Evolutionary conservation across 805 yeast genomes (phyloP).

Genomic region (Saccharomyces jurei): DNA sequence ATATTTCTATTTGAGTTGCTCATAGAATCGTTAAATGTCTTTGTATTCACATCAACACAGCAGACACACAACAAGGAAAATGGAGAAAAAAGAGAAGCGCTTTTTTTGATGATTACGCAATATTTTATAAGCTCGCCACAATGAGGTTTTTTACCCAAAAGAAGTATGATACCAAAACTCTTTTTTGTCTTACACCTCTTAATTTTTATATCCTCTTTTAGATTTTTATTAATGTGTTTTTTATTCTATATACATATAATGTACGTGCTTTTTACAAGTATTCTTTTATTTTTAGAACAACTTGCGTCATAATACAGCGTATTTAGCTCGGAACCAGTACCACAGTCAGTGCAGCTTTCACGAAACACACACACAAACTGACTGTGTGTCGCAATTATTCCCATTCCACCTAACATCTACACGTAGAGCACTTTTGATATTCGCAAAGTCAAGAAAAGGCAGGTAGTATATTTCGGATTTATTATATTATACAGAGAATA

Average conservation of each 20-base stretch:
- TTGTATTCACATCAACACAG: neutral
- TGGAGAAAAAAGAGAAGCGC: neutral
- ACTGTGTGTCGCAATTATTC: neutral
- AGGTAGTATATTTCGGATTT: constrained; percentile 4
- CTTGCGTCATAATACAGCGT: neutral
- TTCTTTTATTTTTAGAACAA: neutral
- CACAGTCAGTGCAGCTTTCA: neutral
- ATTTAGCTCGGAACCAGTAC: neutral
- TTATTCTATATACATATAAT: neutral
- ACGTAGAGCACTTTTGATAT: neutral
- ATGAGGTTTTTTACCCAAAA: neutral
- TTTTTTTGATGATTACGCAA: neutral
- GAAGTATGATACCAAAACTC: neutral
- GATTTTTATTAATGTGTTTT: neutral
- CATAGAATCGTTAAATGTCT: neutral
- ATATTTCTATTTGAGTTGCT: neutral
- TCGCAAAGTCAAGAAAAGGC: neutral
- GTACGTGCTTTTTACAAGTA: neutral
- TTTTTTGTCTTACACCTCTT: neutral
- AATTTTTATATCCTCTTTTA: neutral
- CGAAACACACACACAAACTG: neutral
- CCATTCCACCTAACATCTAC: neutral
- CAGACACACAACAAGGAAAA: neutral
- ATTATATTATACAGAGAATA: constrained; percentile 1
- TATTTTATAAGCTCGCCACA: neutral